Percentiles rank a stretch among this genome's conserved stretches.
Conservation (phyloP, 2,329 filamentous ascomycete genomes). For the Elsinoe arachidis region DNA sequence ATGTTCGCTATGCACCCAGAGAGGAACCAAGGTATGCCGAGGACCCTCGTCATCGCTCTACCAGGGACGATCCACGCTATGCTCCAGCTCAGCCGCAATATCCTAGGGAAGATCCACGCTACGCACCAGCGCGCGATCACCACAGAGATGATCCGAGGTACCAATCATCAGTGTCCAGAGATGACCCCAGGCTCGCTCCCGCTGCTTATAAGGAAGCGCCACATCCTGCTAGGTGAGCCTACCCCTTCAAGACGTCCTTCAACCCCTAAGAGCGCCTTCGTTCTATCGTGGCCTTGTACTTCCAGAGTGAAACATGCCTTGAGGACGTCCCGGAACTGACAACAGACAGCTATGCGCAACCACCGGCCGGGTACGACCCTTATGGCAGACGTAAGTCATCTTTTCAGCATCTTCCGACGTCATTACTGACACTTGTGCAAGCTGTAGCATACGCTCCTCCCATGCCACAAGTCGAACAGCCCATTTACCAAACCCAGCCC, state of each 20-base stretch:
- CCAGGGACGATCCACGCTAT: slow-evolving; percentile 7
- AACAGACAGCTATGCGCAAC: slow-evolving; percentile 11
- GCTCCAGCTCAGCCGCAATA: not conserved
- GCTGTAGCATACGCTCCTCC: slow-evolving; percentile 1
- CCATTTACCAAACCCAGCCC: not conserved
- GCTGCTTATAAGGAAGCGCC: slow-evolving; percentile 6
- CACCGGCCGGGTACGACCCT: slow-evolving; percentile 12
- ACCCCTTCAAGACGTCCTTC: not conserved
- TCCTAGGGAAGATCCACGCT: slow-evolving; percentile 3
- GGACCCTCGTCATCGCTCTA: slow-evolving; percentile 5
- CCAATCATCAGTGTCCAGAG: not conserved
- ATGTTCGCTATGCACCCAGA: slow-evolving; percentile 1
- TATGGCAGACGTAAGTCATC: slow-evolving; percentile 17
- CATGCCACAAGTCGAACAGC: not conserved
- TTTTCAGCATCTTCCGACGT: too few species aligned
- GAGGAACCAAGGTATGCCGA: slow-evolving; percentile 11
- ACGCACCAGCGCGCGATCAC: slow-evolving; percentile 1
- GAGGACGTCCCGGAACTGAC: not conserved
- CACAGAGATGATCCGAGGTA: slow-evolving; percentile 8
- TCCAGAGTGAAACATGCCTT: not conserved
- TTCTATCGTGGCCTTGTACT: slow-evolving; percentile 11
- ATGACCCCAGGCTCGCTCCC: slow-evolving; percentile 2
- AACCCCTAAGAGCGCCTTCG: not conserved
- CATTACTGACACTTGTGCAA: not conserved
- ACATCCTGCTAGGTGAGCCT: slow-evolving; percentile 1